Percentiles rank a stretch among this genome's conserved stretches.
Evolutionary conservation across 169 alveolate species (phyloP).

Genomic region (Pseudocohnilembus persalinus): DNA sequence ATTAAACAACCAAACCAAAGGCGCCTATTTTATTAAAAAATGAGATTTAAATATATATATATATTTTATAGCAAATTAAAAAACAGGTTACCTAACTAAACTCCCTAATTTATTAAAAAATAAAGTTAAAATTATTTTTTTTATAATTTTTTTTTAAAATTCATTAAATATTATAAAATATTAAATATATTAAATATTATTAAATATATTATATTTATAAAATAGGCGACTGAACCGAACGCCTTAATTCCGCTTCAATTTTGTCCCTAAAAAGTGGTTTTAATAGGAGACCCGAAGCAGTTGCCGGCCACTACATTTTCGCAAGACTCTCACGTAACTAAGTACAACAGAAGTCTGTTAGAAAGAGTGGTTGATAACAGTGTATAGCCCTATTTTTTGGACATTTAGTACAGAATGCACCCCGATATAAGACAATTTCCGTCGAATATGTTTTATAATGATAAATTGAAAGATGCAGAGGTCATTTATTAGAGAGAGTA

Average conservation of each 20-base stretch:
- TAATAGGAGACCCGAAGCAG: constrained; percentile 82
- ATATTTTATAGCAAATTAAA: no score
- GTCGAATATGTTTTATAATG: constrained; percentile 58
- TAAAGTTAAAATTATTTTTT: no score
- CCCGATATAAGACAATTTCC: constrained; percentile 66
- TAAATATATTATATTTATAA: constrained; percentile 1
- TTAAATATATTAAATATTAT: neutral
- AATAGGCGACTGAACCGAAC: constrained; percentile 74
- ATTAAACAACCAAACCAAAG: no score
- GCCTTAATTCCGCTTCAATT: constrained; percentile 69
- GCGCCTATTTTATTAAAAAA: no score
- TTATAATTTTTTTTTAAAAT: no score
- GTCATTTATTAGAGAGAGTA: constrained; percentile 12
- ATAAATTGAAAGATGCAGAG: constrained; percentile 47
- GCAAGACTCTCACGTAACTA: constrained; percentile 55
- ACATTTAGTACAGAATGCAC: constrained; percentile 78
- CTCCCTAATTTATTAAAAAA: no score
- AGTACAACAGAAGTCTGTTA: constrained; percentile 67
- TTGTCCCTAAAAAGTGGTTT: constrained; percentile 58
- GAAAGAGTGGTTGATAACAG: constrained; percentile 73
- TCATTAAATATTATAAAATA: no score
- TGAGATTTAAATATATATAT: no score
- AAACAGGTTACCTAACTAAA: no score
- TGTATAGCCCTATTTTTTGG: constrained; percentile 55
- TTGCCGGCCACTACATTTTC: constrained; percentile 78